Evolutionary conservation across 805 yeast genomes (phyloP), one percentile per base, ranked within the genome.

Genomic region (Cyberlindnera maritima): DNA sequence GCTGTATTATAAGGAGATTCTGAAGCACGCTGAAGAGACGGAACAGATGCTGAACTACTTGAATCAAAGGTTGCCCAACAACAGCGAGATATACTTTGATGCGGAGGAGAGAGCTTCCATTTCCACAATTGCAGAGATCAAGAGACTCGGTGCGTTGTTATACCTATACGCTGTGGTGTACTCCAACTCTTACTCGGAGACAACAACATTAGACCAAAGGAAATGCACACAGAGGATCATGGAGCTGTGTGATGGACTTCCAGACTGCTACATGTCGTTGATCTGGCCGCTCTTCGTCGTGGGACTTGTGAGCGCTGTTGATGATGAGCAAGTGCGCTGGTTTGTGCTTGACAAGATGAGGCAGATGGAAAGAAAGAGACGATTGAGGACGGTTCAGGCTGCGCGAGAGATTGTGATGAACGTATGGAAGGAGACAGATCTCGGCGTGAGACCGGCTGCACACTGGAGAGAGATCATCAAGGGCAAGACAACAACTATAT

Each of bases 211-310:
- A 9, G 52, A 53, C 10, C 53, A 60, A 7, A 48, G 53, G 29
- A 35, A 36, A 2, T 52, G 54, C 31, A 55, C 64, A 5, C 39
- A 39, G 18, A 53, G 48, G 48, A 61, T 66, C 6, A 61, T 64
- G 39, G 41, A 39, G 14, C 47, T 67, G 3, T 57, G 56, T 15
- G 26, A 26, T 17, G 48, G 44, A 3, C 58, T 64, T 13, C 71
- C 69, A 3, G 65, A 56, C 21, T 53, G 60, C 21, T 64, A 63
- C 36, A 67, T 68, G 65, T 63, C 75, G 1, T 46, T 71, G 14
- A 50, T 70, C 2, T 71, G 76, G 76, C 71, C 76, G 1, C 42
- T 70, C 3, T 71, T 71, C 50, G 60, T 71, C 3, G 49, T 71
- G 15, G 75, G 75, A 1, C 52, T 69, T 3, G 66, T 66, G 0